Evolutionary conservation across 352 stramenopile genomes (phyloP).

Genomic region (Pythium dissimile): DNA sequence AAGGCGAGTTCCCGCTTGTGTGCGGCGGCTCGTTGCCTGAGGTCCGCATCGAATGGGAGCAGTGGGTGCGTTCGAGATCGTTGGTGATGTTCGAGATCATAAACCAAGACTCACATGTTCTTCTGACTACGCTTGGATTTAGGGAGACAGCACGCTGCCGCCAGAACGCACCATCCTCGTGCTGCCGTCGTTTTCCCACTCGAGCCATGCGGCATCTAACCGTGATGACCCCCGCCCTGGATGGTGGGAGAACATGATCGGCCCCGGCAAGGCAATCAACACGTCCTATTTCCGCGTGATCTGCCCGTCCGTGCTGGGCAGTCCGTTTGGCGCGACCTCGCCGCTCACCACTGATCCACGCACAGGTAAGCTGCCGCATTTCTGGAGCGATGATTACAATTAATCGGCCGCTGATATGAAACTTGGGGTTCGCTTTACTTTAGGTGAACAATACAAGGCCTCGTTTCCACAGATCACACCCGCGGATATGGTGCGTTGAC

Average conservation of each 20-base stretch:
- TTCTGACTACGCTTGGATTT: neutral
- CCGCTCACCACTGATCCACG: conserved; percentile 55
- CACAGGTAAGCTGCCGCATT: no score
- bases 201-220: conserved; percentile 79
- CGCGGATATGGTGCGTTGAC: conserved; percentile 69
- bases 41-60: conserved; percentile 69
- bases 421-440: no score
- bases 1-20: conserved; percentile 57
- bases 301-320: conserved; percentile 78
- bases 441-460: conserved; percentile 53
- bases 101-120: no score
- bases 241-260: conserved; percentile 90
- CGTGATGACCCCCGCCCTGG: conserved; percentile 70
- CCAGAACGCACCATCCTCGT: conserved; percentile 77
- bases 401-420: no score
- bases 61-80: conserved; percentile 76
- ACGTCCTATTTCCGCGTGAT: conserved; percentile 89
- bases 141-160: conserved; percentile 64
- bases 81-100: no score
- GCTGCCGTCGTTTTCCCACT: conserved; percentile 86
- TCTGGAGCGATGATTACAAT: no score
- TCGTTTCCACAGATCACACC: conserved; percentile 84
- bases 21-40: conserved; percentile 56
- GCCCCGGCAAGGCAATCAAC: conserved; percentile 82
- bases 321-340: conserved; percentile 81